These are phyloP conservation scores for Leptographium flavum DNA, from an alignment of 2,329 filamentous ascomycete species.

Conservation along the genomic window DNA sequence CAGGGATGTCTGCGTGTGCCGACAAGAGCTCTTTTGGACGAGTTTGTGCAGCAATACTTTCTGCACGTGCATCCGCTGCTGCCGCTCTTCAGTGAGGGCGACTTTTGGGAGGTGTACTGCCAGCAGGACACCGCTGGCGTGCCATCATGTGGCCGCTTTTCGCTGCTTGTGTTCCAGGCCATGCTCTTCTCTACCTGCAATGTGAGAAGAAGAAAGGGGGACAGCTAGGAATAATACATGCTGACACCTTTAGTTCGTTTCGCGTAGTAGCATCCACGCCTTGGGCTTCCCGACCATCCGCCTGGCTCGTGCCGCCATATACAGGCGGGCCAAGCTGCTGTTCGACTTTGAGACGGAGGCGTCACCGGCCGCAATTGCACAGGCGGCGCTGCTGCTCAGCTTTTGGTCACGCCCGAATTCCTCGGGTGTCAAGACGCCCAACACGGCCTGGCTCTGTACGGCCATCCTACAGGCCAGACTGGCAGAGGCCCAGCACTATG, in stretches of 20 bases:
- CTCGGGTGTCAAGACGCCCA: slow-evolving; percentile 5
- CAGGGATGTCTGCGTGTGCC: slow-evolving; percentile 33
- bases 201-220: not conserved
- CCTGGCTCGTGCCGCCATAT: slow-evolving; percentile 6
- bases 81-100: slow-evolving; percentile 28
- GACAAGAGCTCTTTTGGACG: slow-evolving; percentile 24
- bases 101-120: slow-evolving; percentile 32
- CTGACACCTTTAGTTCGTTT: slow-evolving; percentile 5
- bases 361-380: slow-evolving; percentile 24
- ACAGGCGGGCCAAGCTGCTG: slow-evolving; percentile 16
- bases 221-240: not conserved
- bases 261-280: slow-evolving; percentile 8
- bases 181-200: slow-evolving; percentile 23
- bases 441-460: slow-evolving; percentile 11
- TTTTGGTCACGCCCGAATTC: slow-evolving; percentile 20
- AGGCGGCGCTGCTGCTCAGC: slow-evolving; percentile 27
- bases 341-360: slow-evolving; percentile 30
- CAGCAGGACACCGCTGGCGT: slow-evolving; percentile 9
- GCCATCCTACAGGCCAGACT: slow-evolving; percentile 11
- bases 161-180: slow-evolving; percentile 30
- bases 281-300: slow-evolving; percentile 10
- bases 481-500: slow-evolving; percentile 12
- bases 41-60: slow-evolving; percentile 34
- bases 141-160: slow-evolving; percentile 16
- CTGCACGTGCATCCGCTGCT: slow-evolving; percentile 30